These are phyloP conservation scores for Coniochaeta sp. DNA, from an alignment of 2,329 filamentous ascomycete species.

Conservation along the genomic window DNA sequence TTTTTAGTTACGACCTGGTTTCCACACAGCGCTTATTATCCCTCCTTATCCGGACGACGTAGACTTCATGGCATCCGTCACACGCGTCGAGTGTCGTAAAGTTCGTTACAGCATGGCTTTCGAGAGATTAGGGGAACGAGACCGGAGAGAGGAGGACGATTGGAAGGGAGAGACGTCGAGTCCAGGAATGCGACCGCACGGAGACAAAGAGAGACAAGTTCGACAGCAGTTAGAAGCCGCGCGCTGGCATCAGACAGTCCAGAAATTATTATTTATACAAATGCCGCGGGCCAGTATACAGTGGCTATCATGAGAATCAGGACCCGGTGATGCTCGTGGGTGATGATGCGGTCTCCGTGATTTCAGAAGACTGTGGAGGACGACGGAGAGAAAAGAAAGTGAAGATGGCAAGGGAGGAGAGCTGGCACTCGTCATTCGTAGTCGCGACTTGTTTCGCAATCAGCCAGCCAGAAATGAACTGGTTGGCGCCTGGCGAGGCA, in stretches of 20 bases:
- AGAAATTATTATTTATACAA: neutral
- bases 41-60: neutral
- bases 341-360: neutral
- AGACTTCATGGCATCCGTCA: conserved; percentile 12
- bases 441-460: neutral
- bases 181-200: conserved; percentile 9
- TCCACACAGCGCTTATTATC: conserved; percentile 4
- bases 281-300: neutral
- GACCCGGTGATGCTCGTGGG: neutral
- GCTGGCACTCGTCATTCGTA: neutral
- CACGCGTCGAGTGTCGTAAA: conserved; percentile 4
- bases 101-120: conserved; percentile 12
- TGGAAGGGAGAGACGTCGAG: conserved; percentile 7
- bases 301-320: neutral
- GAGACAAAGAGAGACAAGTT: conserved; percentile 5
- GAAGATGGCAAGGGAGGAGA: neutral
- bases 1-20: conserved; percentile 5
- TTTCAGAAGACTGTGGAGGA: neutral
- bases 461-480: neutral
- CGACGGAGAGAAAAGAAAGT: neutral
- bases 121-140: neutral
- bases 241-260: neutral
- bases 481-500: neutral
- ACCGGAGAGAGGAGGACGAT: neutral
- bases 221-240: neutral